These are phyloP conservation scores for Epicoccum nigrum DNA, from an alignment of 2,329 filamentous ascomycete genomes.

Conservation along the genomic window DNA sequence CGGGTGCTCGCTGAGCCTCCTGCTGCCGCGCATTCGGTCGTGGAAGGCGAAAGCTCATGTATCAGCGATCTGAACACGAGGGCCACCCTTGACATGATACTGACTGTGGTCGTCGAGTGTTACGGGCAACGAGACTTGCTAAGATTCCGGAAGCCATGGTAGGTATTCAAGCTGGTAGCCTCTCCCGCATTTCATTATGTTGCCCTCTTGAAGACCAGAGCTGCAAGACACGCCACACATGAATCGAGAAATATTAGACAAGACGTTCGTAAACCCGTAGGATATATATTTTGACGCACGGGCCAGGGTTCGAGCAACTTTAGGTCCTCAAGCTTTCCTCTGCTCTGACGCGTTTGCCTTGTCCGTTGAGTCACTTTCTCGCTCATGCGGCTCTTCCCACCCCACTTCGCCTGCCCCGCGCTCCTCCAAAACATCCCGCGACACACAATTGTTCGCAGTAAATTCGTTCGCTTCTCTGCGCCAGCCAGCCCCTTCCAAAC, in stretches of 20 bases:
- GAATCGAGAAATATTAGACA: background rate
- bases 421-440: conserved; percentile 30
- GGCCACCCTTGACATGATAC: conserved; percentile 88
- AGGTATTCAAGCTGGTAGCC: too few species aligned
- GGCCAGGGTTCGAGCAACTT: conserved; percentile 9
- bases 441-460: conserved; percentile 25
- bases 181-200: too few species aligned
- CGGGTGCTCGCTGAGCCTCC: background rate
- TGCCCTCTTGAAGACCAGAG: too few species aligned
- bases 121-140: conserved; percentile 90
- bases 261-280: too few species aligned
- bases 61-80: conserved; percentile 57
- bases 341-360: conserved; percentile 26
- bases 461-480: conserved; percentile 17
- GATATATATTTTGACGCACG: background rate
- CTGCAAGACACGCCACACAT: background rate
- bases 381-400: conserved; percentile 38
- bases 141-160: conserved; percentile 65
- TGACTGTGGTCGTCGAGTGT: conserved; percentile 84
- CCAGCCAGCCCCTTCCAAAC: conserved; percentile 15
- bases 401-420: conserved; percentile 41
- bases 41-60: conserved; percentile 1
- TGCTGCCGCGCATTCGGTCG: background rate
- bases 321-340: conserved; percentile 10
- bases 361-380: conserved; percentile 37